Base-by-base conservation (phyloP, 2,329 filamentous ascomycete genomes). In the Pseudogymnoascus sp. region DNA sequence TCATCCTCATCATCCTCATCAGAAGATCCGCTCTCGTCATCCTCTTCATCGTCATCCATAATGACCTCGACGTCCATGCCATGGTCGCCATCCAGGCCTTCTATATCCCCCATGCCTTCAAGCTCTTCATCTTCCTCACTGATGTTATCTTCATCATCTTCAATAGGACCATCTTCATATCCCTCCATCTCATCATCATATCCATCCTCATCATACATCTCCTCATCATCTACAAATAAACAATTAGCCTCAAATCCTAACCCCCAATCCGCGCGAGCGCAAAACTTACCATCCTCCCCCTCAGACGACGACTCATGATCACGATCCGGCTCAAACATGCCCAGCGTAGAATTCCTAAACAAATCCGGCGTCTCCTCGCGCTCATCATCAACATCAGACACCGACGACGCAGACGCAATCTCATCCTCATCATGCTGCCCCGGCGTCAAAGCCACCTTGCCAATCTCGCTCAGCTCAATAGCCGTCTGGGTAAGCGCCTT, bases 301-400 rank as follows among this genome's bases (percentile, higher is more conserved):
- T 77, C 78, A 33, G 90, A 89, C 35, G 89, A 91, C 58, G 90
- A 91, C 65, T 93, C 90, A 63, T 90, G 87, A 63, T 91, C 88
- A 62, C 88, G 84, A 58, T 87, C 84, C 66, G 89, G 87, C 72
- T 97, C 94, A 60, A 97, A 86, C 86, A 97, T 95, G 58, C 94
- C 93, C 20, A 99, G 79, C 1, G 95, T 91, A 1, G 94, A 97
- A 73, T 97, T 96, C 60, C 95, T 89, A 77, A 97, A 97, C 18
- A 99, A 81, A 75, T 99, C 94, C 30, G 95, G 94, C 4, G 95
- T 99, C 72, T 97, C 94, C 73, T 96, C 91, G 47, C 91, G 87
- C 61, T 90, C 87, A 64, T 92, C 89, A 39, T 92, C 89, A 58
- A 91, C 78, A 65, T 96, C 92, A 9, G 93, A 97, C 22, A 96